Conservation (phyloP, 2,329 filamentous ascomycete genomes). For the Pseudocercospora eumusae region DNA sequence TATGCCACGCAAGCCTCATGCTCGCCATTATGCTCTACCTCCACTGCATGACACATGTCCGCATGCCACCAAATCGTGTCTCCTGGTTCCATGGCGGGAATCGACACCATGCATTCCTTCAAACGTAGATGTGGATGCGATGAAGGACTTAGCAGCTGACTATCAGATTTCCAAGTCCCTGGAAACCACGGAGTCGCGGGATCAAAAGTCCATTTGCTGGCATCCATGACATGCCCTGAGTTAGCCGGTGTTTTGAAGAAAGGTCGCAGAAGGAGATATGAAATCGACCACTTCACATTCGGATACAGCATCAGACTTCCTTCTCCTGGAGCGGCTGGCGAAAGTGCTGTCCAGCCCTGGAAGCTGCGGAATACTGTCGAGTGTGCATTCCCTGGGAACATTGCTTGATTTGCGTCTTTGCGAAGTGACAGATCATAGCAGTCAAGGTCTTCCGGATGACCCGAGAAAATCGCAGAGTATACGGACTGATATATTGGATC, state of each 20-base stretch:
- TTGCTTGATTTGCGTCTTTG: constrained; percentile 17
- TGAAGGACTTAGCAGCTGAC: constrained; percentile 17
- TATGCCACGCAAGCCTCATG: constrained; percentile 19
- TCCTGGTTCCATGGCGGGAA: constrained; percentile 17
- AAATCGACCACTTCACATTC: constrained; percentile 17
- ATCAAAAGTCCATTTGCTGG: constrained; percentile 18
- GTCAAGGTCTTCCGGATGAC: constrained; percentile 16
- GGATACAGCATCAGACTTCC: constrained; percentile 20
- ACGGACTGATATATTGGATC: constrained; percentile 13
- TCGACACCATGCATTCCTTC: constrained; percentile 21
- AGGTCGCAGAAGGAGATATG: constrained; percentile 17
- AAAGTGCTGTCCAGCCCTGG: constrained; percentile 20
- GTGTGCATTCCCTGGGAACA: constrained; percentile 17
- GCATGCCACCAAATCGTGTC: constrained; percentile 21
- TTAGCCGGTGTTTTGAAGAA: constrained; percentile 16
- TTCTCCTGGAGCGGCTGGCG: constrained; percentile 16
- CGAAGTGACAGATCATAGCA: constrained; percentile 16
- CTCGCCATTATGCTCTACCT: constrained; percentile 17
- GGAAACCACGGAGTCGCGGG: constrained; percentile 21
- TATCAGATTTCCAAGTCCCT: constrained; percentile 15
- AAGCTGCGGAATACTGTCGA: constrained; percentile 18
- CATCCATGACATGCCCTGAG: constrained; percentile 11
- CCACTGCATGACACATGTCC: constrained; percentile 19
- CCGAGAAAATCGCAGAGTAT: constrained; percentile 14
- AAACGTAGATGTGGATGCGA: constrained; percentile 18